Conservation (phyloP, 2,329 filamentous ascomycete species). For the Neonectria ditissima region DNA sequence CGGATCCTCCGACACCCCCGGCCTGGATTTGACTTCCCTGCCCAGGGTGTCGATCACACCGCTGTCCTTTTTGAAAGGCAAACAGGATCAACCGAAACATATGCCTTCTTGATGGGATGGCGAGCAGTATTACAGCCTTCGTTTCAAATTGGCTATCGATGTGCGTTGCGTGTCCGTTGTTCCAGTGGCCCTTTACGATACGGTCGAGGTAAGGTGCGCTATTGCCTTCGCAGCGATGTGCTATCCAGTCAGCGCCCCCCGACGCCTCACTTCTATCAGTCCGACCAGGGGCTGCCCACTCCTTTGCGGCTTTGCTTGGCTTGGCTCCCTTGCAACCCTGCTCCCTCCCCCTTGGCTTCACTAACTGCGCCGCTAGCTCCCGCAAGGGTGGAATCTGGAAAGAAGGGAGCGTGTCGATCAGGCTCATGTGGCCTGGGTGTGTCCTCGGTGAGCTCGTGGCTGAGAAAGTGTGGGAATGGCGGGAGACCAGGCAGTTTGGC, state of each 20-base stretch:
- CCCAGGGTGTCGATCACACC: constrained; percentile 19
- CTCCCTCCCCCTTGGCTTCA: constrained; percentile 12
- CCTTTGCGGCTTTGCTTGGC: constrained; percentile 1
- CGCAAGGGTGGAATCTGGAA: constrained; percentile 17
- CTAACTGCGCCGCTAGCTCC: constrained; percentile 25
- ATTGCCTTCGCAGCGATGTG: background rate
- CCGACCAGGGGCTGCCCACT: constrained; percentile 8
- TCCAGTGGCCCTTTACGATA: background rate
- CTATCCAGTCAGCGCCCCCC: background rate
- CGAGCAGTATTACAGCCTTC: background rate
- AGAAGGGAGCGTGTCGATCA: constrained; percentile 19
- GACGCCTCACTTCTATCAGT: constrained; percentile 18
- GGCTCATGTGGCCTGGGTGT: constrained; percentile 12
- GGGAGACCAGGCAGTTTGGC: constrained; percentile 13
- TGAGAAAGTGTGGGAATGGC: background rate
- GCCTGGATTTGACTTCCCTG: constrained; percentile 7
- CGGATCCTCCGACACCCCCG: constrained; percentile 13
- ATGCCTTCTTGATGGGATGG: background rate
- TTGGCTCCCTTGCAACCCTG: background rate
- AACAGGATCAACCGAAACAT: background rate
- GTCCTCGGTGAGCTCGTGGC: constrained; percentile 12
- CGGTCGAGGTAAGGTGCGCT: background rate
- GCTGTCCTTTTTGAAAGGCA: background rate
- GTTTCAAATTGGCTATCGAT: background rate
- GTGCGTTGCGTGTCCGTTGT: background rate